A percentile compares a stretch with the other conserved stretches of the same genome.
phyloP scores from a whole-genome alignment of 331 rosid genomes.

The Quercus lobata region DNA sequence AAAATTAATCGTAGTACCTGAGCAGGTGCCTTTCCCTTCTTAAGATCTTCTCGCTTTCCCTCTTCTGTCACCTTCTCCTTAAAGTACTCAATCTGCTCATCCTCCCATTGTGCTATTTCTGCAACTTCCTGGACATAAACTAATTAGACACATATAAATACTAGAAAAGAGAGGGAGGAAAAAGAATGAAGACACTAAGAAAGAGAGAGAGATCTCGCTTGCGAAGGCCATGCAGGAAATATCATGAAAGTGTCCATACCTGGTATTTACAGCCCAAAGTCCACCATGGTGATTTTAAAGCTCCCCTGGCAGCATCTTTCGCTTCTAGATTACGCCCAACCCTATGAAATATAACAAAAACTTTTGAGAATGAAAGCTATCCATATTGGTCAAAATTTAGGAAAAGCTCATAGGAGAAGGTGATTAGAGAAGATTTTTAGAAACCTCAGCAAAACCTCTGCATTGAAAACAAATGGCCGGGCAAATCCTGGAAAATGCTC shows the following conservation, averaged over 20 bases:
- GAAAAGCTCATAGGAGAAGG: slow-evolving; percentile 5
- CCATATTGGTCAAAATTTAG: slow-evolving; percentile 3
- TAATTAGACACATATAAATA: slow-evolving; percentile 4
- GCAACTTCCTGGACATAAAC: slow-evolving; percentile 71
- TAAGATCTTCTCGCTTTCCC: slow-evolving; percentile 82
- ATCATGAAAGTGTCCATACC: slow-evolving; percentile 26
- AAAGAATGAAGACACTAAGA: neutral
- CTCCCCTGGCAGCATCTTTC: slow-evolving; percentile 93
- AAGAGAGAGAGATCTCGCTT: neutral
- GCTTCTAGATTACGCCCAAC: slow-evolving; percentile 83
- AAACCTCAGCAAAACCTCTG: slow-evolving; percentile 85
- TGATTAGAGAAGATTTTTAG: slow-evolving; percentile 17
- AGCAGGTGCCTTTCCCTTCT: slow-evolving; percentile 73
- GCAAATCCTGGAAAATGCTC: slow-evolving; percentile 98
- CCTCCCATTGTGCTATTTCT: slow-evolving; percentile 84
- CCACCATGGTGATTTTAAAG: slow-evolving; percentile 97
- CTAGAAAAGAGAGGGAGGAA: neutral
- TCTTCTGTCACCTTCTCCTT: slow-evolving; percentile 84
- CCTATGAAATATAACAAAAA: slow-evolving; percentile 30
- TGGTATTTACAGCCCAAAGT: slow-evolving; percentile 80
- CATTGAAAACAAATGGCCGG: slow-evolving; percentile 86
- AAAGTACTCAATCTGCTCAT: slow-evolving; percentile 90
- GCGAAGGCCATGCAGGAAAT: neutral
- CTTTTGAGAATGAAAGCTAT: slow-evolving; percentile 10
- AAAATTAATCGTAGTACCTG: slow-evolving; percentile 49